These are phyloP conservation scores for Thuidium tamariscinum DNA, from an alignment of 225 moss, liverwort and hornwort genomes.

Conservation along the genomic window DNA sequence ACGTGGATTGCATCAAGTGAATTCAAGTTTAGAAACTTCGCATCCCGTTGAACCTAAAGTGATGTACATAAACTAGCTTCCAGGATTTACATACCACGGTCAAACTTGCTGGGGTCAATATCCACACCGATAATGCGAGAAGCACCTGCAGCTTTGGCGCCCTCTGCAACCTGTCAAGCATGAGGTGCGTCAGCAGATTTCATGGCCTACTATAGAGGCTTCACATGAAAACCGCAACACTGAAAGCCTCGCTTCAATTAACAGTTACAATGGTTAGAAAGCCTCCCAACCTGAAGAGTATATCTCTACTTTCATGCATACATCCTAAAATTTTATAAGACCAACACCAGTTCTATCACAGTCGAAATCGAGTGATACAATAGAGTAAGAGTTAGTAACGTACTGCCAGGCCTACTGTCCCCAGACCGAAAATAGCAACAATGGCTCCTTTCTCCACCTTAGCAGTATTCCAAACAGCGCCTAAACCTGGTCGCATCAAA, in stretches of 20 bases:
- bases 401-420: slow-evolving; percentile 62
- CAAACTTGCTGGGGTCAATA: slow-evolving; percentile 58
- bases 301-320: background rate
- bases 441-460: slow-evolving; percentile 56
- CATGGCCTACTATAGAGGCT: background rate
- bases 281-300: background rate
- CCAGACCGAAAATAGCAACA: slow-evolving; percentile 54
- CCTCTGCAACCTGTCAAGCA: slow-evolving; percentile 52
- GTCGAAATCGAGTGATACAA: background rate
- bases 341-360: background rate
- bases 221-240: background rate
- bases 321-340: background rate
- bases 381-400: background rate
- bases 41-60: background rate
- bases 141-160: slow-evolving; percentile 89
- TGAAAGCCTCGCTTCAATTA: background rate
- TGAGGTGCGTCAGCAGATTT: background rate
- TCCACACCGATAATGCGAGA: slow-evolving; percentile 87
- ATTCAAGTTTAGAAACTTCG: background rate
- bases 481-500: slow-evolving; percentile 32
- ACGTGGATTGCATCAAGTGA: background rate
- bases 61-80: background rate
- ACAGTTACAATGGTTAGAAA: background rate
- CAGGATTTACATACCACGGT: slow-evolving; percentile 32
- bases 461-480: slow-evolving; percentile 59